Evolutionary conservation across 257 asterid genomes (phyloP), one percentile per base, ranked within the genome.

Genomic region (Datura wrightii): DNA sequence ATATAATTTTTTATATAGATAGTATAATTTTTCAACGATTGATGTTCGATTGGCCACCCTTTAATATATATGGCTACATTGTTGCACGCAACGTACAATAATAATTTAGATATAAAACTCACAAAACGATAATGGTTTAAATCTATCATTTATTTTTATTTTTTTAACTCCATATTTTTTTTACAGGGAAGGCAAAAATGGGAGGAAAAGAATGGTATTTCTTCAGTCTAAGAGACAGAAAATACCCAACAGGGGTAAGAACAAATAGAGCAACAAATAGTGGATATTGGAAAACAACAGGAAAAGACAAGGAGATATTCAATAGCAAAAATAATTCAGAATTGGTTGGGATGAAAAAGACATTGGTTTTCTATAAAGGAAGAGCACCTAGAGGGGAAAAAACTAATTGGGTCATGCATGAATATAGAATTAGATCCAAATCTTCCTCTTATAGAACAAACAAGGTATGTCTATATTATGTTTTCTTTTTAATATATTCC

Each of bases 361-460:
- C 99, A 0, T 86, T 96, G 89, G 99, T 95, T 55, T 95, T 95
- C 44, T 95, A 95, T 84, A 88, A 79, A 89, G 99, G 99, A 84
- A 92, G 99, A 87, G 99, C 99, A 84, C 99, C 99, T 0, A 90
- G 99, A 87, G 99, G 99, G 24, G 98, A 96, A 84, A 96, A 96
- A 84, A 85, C 93, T 37, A 96, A 96, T 83, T 96, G 99, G 99
- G 99, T 96, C 58, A 94, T 94, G 98, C 99, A 96, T 89, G 99
- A 96, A 87, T 96, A 93, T 92, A 94, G 99, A n/a, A 89, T 93
- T 85, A 96, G 94, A 83, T 92, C 98, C 18, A 94, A 94, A 87
- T 93, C 99, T 60, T 80, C 31, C 31, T 24, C 93, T n/a, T 91
- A 90, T 58, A 89, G 97, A 88, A 90, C 93, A 69, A 87, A 80